Percentiles rank a stretch among this genome's conserved stretches.
These are phyloP conservation scores for Jaapia argillacea DNA, from an alignment of 768 basidiomycete species.

Conservation along the genomic window DNA sequence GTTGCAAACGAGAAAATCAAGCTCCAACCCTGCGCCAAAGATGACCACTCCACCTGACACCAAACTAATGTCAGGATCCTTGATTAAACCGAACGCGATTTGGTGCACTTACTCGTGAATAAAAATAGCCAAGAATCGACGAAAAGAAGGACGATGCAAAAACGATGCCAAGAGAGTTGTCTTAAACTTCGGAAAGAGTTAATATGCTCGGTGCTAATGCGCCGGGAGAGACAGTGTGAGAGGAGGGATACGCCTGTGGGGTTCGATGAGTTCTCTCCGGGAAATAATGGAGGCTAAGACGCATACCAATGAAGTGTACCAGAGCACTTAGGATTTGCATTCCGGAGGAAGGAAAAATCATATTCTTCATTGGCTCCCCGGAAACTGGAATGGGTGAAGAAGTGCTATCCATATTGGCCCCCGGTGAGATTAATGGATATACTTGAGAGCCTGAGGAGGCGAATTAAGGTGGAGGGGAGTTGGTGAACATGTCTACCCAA, in stretches of 20 bases:
- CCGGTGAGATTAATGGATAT: background rate
- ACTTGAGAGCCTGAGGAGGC: background rate
- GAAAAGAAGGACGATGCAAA: slow-evolving; percentile 30
- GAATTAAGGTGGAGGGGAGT: background rate
- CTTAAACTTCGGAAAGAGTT: slow-evolving; percentile 16
- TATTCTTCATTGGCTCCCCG: too few relatives aligned
- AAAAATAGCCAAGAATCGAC: slow-evolving; percentile 34
- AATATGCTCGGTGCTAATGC: slow-evolving; percentile 22
- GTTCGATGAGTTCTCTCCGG: background rate
- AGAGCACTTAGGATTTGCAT: background rate
- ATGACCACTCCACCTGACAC: slow-evolving; percentile 30
- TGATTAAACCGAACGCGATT: background rate
- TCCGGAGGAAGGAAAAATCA: background rate
- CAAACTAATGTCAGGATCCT: slow-evolving; percentile 5
- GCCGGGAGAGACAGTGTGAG: slow-evolving; percentile 29
- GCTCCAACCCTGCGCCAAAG: slow-evolving; percentile 33
- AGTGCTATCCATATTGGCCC: too few relatives aligned
- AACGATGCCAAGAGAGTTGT: slow-evolving; percentile 27
- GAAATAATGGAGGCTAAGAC: background rate
- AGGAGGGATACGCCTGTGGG: slow-evolving; percentile 19
- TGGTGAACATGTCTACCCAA: too few relatives aligned
- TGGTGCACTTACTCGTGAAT: slow-evolving; percentile 26
- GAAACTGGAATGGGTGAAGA: background rate
- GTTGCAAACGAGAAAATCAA: slow-evolving; percentile 24
- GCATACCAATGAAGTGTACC: background rate